Evolutionary conservation across 768 basidiomycete species (phyloP).

Genomic region (Amanita fuliginea): DNA sequence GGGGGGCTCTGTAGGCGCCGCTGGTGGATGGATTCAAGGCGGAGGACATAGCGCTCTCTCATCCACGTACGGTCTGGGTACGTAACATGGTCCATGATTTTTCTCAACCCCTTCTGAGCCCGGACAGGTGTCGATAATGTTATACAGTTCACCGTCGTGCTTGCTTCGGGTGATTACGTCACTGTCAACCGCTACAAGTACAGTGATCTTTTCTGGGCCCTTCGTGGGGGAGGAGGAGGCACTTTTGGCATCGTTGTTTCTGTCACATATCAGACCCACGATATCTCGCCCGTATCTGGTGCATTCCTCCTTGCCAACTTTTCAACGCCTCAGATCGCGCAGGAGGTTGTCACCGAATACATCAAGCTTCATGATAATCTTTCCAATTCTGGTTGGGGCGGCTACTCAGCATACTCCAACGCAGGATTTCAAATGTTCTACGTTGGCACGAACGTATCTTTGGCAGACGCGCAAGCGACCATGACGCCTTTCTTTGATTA

Average conservation of each 20-base stretch:
- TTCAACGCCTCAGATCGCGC: conserved; percentile 16
- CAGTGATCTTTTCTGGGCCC: conserved; percentile 40
- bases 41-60: conserved; percentile 19
- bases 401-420: conserved; percentile 17
- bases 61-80: not conserved
- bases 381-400: conserved; percentile 36
- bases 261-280: conserved; percentile 34
- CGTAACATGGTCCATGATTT: not conserved
- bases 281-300: conserved; percentile 20
- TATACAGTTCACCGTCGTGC: conserved; percentile 33
- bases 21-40: conserved; percentile 37
- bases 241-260: conserved; percentile 38
- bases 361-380: conserved; percentile 22
- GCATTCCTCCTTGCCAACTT: conserved; percentile 19
- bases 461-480: not conserved
- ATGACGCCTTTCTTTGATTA: not conserved
- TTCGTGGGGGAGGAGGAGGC: conserved; percentile 15
- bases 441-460: not conserved
- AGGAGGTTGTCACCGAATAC: conserved; percentile 22
- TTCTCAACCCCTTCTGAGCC: not conserved
- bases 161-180: conserved; percentile 26
- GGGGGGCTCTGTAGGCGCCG: conserved; percentile 32
- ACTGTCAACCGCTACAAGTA: conserved; percentile 28
- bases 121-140: conserved; percentile 34
- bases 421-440: not conserved